A percentile compares a stretch with the other conserved stretches of the same genome.
These are phyloP conservation scores for Tolypocladium tropicale DNA, from an alignment of 2,329 filamentous ascomycete genomes.

Conservation along the genomic window DNA sequence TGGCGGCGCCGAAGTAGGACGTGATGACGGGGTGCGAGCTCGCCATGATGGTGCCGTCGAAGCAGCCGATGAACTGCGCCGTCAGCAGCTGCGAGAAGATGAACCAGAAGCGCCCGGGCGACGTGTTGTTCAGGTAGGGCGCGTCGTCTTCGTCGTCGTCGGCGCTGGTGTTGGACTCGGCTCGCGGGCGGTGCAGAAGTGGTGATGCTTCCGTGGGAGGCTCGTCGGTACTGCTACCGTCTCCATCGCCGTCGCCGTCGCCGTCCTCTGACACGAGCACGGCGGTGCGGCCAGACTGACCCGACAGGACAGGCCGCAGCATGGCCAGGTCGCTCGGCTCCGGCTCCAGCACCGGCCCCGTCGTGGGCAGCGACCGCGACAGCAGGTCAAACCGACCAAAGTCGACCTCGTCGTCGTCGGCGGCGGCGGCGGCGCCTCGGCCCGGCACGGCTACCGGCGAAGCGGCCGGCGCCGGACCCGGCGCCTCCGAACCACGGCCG, in stretches of 20 bases:
- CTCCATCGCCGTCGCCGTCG: not conserved
- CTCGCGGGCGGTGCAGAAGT: constrained; percentile 11
- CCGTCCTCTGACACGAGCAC: not conserved
- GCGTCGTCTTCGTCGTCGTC: constrained; percentile 3
- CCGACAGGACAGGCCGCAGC: constrained; percentile 17
- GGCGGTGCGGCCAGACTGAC: not conserved
- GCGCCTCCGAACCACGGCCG: not conserved
- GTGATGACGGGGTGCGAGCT: constrained; percentile 74
- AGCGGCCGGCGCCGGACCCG: not conserved
- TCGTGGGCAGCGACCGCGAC: constrained; percentile 28
- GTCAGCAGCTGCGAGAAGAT: constrained; percentile 50
- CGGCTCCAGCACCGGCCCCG: constrained; percentile 28
- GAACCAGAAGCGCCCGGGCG: constrained; percentile 46
- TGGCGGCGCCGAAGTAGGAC: constrained; percentile 67
- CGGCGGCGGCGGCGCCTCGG: not conserved
- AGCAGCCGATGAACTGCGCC: constrained; percentile 50
- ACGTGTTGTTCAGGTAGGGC: constrained; percentile 35
- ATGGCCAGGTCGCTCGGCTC: constrained; percentile 29
- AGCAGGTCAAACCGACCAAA: constrained; percentile 15
- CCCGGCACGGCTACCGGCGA: not conserved
- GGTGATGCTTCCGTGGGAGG: constrained; percentile 12
- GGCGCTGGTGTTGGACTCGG: not conserved
- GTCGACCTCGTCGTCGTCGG: constrained; percentile 1
- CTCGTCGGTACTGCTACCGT: constrained; percentile 2
- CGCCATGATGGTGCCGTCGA: constrained; percentile 74